Evolutionary conservation across 108 stramenopile species (phyloP), one percentile per base, ranked within the genome.

Genomic region (Cyclotella distinguenda): DNA sequence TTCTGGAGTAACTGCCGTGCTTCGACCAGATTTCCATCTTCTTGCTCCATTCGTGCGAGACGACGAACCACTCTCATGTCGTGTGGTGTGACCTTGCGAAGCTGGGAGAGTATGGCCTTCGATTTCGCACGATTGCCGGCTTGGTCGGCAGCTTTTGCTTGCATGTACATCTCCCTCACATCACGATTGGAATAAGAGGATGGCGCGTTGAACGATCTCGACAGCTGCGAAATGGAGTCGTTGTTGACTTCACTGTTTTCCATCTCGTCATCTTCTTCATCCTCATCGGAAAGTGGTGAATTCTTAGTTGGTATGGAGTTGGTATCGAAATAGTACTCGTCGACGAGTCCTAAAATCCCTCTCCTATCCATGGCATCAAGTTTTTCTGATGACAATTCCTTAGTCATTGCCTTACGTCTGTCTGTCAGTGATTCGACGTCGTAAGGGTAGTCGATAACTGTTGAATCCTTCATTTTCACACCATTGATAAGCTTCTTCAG

Each of bases 31-130:
- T 91, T 78, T 8, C 84, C 87, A 31, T 86, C 66, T 60, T 88
- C 84, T 31, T 51, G 47, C 32, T 86, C 77, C 81, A 88, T 79
- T 21, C 90, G 77, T 10, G 90, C 68, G 26, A 91, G 64, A 16
- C 90, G 82, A 31, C 90, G 86, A 16, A 82, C 70, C 22, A 91
- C 53, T n/a, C 90, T 71, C 33, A 70, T 81, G 60, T 91, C 90
- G 25, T 77, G 66, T 18, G 90, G 90, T 2, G 90, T 87, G 11
- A 72, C 76, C 47, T 66, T 58, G 19, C 72, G 60, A 7, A 91
- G 68, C 16, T 80, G 52, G 12, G 50, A 44, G 8, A 91, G 62
- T 12, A 88, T 51, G 1, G 53, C 45, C 44, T 84, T 85, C 38
- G 81, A 65, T 50, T 67, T 52, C 25, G 15, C 10, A 6, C 82